Conservation (phyloP, 768 basidiomycete species). For the Clitopilus hobsonii region DNA sequence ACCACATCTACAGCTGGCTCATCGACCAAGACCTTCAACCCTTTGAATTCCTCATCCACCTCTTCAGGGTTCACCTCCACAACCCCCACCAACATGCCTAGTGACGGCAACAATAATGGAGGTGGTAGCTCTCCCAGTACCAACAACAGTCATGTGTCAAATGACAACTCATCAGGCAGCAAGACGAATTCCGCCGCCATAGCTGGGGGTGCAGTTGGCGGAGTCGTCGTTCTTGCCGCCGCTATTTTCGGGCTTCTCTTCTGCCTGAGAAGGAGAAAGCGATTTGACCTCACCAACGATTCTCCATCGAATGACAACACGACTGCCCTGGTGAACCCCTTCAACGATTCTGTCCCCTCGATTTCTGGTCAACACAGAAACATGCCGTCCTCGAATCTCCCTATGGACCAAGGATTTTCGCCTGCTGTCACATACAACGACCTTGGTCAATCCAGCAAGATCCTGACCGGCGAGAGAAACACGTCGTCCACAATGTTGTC, state of each 20-base stretch:
- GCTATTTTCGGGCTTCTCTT: constrained; percentile 2
- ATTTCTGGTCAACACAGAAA: not conserved
- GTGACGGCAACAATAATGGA: not conserved
- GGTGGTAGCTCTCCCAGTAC: not conserved
- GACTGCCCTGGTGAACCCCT: not conserved
- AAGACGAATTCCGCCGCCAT: constrained; percentile 5
- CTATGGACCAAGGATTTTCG: not conserved
- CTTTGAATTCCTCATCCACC: too few relatives aligned
- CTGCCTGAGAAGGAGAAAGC: not conserved
- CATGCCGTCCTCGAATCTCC: not conserved
- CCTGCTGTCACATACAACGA: constrained; percentile 10
- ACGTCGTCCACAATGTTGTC: not conserved
- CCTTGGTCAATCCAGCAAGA: constrained; percentile 3
- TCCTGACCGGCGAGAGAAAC: not conserved
- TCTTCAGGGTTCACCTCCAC: too few relatives aligned
- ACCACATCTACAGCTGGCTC: not conserved
- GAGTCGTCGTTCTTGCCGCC: constrained; percentile 4
- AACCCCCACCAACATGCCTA: not conserved
- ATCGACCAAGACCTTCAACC: too few relatives aligned
- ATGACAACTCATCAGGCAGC: too few relatives aligned
- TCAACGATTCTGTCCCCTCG: not conserved
- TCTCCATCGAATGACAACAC: not conserved
- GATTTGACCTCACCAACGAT: not conserved
- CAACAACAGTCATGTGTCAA: not conserved
- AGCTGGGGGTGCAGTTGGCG: constrained; percentile 9